A percentile compares a stretch with the other conserved stretches of the same genome.
Conservation (phyloP, 352 stramenopile genomes). For the Phytophthora nicotianae region DNA sequence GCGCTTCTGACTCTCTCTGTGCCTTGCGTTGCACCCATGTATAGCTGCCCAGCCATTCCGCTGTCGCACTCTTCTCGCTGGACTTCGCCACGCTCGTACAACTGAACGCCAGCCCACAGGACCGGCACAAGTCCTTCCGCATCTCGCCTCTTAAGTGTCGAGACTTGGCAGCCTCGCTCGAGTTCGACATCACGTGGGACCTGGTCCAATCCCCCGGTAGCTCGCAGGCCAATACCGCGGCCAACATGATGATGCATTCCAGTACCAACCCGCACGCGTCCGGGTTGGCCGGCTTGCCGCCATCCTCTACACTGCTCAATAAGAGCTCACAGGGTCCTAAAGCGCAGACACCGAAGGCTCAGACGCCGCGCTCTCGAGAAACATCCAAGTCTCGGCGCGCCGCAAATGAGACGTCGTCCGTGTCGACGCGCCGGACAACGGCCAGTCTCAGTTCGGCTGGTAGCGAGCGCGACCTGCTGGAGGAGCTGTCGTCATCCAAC, state of each 20-base stretch:
- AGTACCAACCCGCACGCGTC: constrained; percentile 11
- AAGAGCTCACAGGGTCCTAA: constrained; percentile 21
- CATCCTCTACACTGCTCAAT: constrained; percentile 46
- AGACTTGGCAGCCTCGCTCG: constrained; percentile 70
- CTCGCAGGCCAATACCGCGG: constrained; percentile 12
- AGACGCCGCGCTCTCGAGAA: constrained; percentile 27
- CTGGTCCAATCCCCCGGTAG: constrained; percentile 32
- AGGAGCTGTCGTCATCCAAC: constrained; percentile 40
- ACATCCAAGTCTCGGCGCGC: constrained; percentile 21
- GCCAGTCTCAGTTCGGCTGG: constrained; percentile 64
- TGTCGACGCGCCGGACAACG: constrained; percentile 59
- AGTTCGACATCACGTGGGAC: constrained; percentile 83
- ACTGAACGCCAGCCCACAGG: constrained; percentile 37
- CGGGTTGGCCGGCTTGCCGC: constrained; percentile 36
- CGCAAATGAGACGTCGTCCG: constrained; percentile 33
- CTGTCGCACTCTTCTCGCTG: constrained; percentile 74
- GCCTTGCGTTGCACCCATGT: constrained; percentile 11
- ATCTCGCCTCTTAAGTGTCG: constrained; percentile 77
- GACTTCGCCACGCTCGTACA: constrained; percentile 79
- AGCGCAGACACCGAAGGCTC: constrained; percentile 18
- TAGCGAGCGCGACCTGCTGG: constrained; percentile 55
- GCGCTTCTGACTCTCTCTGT: constrained; percentile 28
- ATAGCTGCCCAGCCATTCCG: constrained; percentile 79
- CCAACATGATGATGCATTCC: constrained; percentile 33
- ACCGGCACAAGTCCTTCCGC: constrained; percentile 59